These are phyloP conservation scores for Leccinum variabile DNA, from an alignment of 1,284 basidiomycete species.

Conservation along the genomic window DNA sequence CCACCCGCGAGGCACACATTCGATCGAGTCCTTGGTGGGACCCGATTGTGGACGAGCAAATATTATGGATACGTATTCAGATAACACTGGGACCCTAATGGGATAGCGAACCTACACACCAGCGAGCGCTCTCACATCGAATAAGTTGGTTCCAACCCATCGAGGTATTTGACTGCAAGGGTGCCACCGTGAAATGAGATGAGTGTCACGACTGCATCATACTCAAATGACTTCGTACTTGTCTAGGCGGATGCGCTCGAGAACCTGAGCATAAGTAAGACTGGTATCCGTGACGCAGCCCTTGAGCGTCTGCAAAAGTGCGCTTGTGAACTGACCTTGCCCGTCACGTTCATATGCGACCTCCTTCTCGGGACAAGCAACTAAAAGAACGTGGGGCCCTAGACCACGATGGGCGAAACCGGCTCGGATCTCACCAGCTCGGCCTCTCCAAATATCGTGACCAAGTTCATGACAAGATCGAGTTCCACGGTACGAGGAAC, in stretches of 20 bases:
- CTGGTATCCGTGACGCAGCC: background rate
- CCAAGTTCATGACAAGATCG: constrained; percentile 52
- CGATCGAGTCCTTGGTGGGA: background rate
- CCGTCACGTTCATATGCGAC: constrained; percentile 15
- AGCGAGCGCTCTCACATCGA: constrained; percentile 10
- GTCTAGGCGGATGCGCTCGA: constrained; percentile 3
- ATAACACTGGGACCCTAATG: background rate
- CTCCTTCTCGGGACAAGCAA: constrained; percentile 51
- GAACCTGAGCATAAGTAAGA: constrained; percentile 18
- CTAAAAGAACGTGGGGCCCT: constrained; percentile 49
- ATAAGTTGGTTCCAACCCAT: constrained; percentile 22
- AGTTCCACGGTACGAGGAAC: constrained; percentile 41
- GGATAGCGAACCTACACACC: constrained; percentile 4
- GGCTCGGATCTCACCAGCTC: constrained; percentile 30
- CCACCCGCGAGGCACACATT: background rate
- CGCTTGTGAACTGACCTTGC: constrained; percentile 17
- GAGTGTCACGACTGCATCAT: background rate
- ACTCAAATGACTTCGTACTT: constrained; percentile 7
- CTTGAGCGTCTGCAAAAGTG: constrained; percentile 17
- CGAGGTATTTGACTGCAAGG: constrained; percentile 18
- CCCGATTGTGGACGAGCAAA: background rate
- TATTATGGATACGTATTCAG: background rate
- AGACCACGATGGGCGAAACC: constrained; percentile 44
- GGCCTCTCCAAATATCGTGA: constrained; percentile 45
- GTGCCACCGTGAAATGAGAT: background rate